phyloP scores from a whole-genome alignment of 768 basidiomycete genomes.

The Amanita rubescens region DNA sequence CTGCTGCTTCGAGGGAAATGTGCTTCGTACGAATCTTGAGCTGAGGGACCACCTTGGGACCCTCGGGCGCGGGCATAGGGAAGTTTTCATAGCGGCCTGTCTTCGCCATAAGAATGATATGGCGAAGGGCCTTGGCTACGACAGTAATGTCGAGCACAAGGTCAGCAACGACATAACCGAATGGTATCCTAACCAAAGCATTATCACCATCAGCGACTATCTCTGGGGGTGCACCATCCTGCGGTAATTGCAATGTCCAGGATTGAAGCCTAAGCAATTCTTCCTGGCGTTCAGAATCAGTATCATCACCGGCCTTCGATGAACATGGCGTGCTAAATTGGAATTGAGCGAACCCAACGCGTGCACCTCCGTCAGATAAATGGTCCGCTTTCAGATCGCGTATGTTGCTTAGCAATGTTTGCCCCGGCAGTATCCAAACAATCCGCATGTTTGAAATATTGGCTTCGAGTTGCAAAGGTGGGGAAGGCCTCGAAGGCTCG shows the following conservation, averaged over 20 bases:
- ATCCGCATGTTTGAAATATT: constrained; percentile 41
- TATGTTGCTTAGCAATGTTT: constrained; percentile 32
- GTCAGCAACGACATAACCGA: constrained; percentile 67
- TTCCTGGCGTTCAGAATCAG: constrained; percentile 52
- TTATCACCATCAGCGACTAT: constrained; percentile 55
- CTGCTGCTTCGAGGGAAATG: constrained; percentile 70
- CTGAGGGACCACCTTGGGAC: constrained; percentile 62
- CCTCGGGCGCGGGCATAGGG: constrained; percentile 61
- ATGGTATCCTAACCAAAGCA: constrained; percentile 71
- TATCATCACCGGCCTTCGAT: constrained; percentile 21
- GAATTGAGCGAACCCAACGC: constrained; percentile 33
- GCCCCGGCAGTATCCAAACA: constrained; percentile 38
- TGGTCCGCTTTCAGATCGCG: constrained; percentile 25
- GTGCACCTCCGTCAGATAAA: constrained; percentile 19
- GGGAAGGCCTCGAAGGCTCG: constrained; percentile 11
- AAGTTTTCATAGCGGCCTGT: constrained; percentile 45
- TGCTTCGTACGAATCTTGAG: constrained; percentile 51
- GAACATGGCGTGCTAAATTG: constrained; percentile 54
- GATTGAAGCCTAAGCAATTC: constrained; percentile 58
- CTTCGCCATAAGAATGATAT: constrained; percentile 52
- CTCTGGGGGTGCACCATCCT: constrained; percentile 23
- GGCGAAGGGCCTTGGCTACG: constrained; percentile 65
- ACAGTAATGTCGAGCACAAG: constrained; percentile 66
- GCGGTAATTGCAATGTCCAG: constrained; percentile 35
- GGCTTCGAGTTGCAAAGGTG: constrained; percentile 7